A percentile compares a stretch with the other conserved stretches of the same genome.
Evolutionary conservation across 371 early-diverging fungal genomes (phyloP).

Genomic region (Parasitella parasitica): DNA sequence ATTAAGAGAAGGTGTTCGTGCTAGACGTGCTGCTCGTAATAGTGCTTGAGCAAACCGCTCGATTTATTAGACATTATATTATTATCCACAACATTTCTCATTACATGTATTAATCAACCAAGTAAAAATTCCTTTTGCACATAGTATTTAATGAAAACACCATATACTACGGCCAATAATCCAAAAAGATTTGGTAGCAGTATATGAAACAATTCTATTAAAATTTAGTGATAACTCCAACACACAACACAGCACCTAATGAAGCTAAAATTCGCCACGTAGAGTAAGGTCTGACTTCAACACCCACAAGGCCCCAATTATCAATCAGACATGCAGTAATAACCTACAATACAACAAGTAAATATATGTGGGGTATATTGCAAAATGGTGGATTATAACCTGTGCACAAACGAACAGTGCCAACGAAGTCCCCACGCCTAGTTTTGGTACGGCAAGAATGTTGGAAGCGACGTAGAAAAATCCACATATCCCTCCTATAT

Average conservation of each 20-base stretch:
- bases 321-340: slow-evolving; percentile 52
- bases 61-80: too few relatives aligned
- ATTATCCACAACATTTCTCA: too few relatives aligned
- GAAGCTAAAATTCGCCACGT: slow-evolving; percentile 53
- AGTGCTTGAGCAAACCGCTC: too few relatives aligned
- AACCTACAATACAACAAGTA: too few relatives aligned
- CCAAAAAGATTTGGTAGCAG: too few relatives aligned
- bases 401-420: slow-evolving; percentile 39
- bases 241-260: slow-evolving; percentile 48
- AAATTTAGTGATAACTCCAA: slow-evolving; percentile 38
- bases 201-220: too few relatives aligned
- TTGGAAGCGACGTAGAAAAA: slow-evolving; percentile 29
- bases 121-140: too few relatives aligned
- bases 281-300: slow-evolving; percentile 41
- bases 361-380: too few relatives aligned
- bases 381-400: slow-evolving; percentile 1
- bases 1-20: slow-evolving; percentile 65
- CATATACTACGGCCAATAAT: too few relatives aligned
- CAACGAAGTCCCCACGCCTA: slow-evolving; percentile 35
- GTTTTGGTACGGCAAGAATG: slow-evolving; percentile 26
- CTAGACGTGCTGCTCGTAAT: slow-evolving; percentile 49
- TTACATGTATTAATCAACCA: too few relatives aligned
- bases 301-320: slow-evolving; percentile 44
- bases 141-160: too few relatives aligned
- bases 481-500: slow-evolving; percentile 29